Percentiles rank a stretch among this genome's conserved stretches.
phyloP scores from a whole-genome alignment of 108 stramenopile genomes.

The Nitzschia inconspicua region DNA sequence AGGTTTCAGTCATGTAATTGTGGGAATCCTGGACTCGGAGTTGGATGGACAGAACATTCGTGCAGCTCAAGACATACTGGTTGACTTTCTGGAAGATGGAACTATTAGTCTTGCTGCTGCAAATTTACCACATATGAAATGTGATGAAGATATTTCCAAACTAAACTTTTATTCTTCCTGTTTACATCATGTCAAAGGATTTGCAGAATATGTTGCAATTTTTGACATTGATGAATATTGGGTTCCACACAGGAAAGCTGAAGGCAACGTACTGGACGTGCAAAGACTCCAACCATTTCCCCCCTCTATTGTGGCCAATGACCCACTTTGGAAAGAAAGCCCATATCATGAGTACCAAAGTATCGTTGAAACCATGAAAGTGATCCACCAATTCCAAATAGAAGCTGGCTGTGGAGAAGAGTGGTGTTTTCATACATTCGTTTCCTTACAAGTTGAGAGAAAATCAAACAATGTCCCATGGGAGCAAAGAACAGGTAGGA shows the following conservation, averaged over 20 bases:
- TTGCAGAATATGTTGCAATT: constrained; percentile 16
- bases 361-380: background rate
- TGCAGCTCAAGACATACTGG: background rate
- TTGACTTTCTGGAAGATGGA: constrained; percentile 9
- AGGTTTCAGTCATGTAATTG: constrained; percentile 14
- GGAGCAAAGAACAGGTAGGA: background rate
- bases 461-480: background rate
- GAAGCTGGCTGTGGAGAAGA: constrained; percentile 5
- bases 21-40: constrained; percentile 6
- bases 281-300: no score
- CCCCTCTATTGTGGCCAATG: no score
- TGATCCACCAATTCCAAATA: constrained; percentile 2
- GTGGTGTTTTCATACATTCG: constrained; percentile 14
- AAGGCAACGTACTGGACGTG: background rate
- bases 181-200: constrained; percentile 30
- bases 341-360: background rate
- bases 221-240: constrained; percentile 39
- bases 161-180: constrained; percentile 28
- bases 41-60: background rate
- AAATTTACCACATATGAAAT: background rate
- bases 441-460: background rate
- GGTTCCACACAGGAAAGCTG: background rate
- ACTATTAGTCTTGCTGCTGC: background rate
- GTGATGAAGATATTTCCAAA: constrained; percentile 5
- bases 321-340: no score